Evolutionary conservation across 495 filamentous ascomycete genomes (phyloP), one percentile per base, ranked within the genome.

Genomic region (Rostrohypoxylon terebratum): DNA sequence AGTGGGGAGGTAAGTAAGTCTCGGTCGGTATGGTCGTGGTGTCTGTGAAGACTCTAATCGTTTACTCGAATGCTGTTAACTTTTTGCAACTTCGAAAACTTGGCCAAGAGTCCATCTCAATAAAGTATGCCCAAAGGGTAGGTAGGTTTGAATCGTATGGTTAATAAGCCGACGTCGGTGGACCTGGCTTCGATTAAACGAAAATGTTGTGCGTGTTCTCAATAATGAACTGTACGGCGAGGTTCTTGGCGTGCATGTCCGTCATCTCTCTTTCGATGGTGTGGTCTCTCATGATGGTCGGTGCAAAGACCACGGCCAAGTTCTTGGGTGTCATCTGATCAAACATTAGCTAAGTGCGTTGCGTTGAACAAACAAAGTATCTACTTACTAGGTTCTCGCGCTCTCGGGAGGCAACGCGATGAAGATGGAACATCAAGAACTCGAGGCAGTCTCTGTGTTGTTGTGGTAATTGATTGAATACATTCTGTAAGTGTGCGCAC

Each of bases 241-340:
- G 84, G 66, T 96, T 97, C 87, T 97, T 97, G 65, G 91, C 88
- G 72, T 95, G 91, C 83, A 97, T 96, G 73, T 99, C 96, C 11
- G 90, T 93, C 92, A 98, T 96, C 78, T 99, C 96, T 63, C 93
- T 90, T 70, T 97, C 92, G 70, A 98, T 83, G 69, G 89, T 93
- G 77, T 89, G 84, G 23, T 97, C 93, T 58, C 96, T 86, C 91
- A 99, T 96, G 67, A 99, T 94, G 7, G 96, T 99, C 23, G 96
- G 96, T 25, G 96, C 96, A 75, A 99, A 99, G 28, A 99, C 96
- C 63, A 99, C 96, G 4, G 96, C 93, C 40, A 98, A 83, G 73
- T 99, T 99, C 77, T 92, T 90, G 38, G 95, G 92, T 18, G 92
- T 96, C 96, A 99, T 99, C 80, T 86, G 64, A 10, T 28, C 33